Base-by-base conservation (phyloP, 2,329 filamentous ascomycete genomes). In the Colletotrichum sansevieriae region DNA sequence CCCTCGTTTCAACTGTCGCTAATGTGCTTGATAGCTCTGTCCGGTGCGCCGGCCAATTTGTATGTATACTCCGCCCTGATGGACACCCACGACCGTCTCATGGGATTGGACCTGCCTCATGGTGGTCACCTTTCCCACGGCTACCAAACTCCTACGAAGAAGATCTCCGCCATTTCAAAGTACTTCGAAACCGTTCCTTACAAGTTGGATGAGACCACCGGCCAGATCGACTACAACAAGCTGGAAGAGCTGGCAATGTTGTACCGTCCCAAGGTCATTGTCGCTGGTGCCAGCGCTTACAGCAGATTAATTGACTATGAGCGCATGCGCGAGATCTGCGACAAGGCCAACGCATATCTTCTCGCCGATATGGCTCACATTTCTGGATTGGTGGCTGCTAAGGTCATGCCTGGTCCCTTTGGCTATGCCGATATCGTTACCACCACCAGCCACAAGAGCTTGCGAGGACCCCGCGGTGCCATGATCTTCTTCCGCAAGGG, bases 141-240 rank as follows among this genome's bases (percentile, higher is more conserved):
- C 71, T 99, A 99, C 83, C 96, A 99, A 83, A 98, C 93, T 20
- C 94, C 96, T 3, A 91, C 91, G 61, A 94, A 91, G 81, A 95
- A 95, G 88, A 98, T 99, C 79, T 98, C 95, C n/a, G 94, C 95
- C 76, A 91, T 99, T 73, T 98, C 95, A 66, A 98, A 97, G 79
- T 99, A 99, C 84, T 99, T 99, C 79, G 96, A 99, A 84, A 99
- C 96, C 41, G 85, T 99, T 71, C 96, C 96, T 5, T 99, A 99
- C 85, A 91, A 94, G 68, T 88, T 98, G 63, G 90, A 98, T 83
- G 92, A 97, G 77, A 86, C 90, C 71, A 98, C 95, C 6, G 96
- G 96, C 69, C 86, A 95, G 74, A 99, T 99, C 77, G 95, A 99
- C 84, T 99, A 99, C 81, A 91, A 93, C 77, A 92, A 92, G 78